A percentile compares a stretch with the other conserved stretches of the same genome.
phyloP scores from a whole-genome alignment of 306 rosid genomes.

The Gleditsia sinensis region DNA sequence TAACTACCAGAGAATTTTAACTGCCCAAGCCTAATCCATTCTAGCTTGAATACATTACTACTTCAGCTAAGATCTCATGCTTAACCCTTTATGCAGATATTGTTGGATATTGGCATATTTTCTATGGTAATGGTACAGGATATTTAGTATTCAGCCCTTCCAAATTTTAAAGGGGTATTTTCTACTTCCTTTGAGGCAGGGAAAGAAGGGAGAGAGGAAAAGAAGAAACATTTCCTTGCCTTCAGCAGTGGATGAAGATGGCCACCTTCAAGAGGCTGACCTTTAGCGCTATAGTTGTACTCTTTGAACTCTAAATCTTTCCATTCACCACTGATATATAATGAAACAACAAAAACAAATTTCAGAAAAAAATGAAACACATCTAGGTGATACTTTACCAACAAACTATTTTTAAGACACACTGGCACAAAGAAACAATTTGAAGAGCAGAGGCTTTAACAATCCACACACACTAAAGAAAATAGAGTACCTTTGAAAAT shows the following conservation, averaged over 20 bases:
- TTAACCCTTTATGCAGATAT: not conserved
- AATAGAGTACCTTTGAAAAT: slow-evolving; percentile 64
- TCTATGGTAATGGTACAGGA: not conserved
- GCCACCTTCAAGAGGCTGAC: slow-evolving; percentile 85
- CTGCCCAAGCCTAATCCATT: not conserved
- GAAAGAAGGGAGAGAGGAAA: slow-evolving; percentile 6
- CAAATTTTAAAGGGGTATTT: slow-evolving; percentile 4
- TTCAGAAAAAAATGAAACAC: slow-evolving; percentile 45
- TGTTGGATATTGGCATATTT: slow-evolving; percentile 3
- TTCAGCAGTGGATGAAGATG: slow-evolving; percentile 91
- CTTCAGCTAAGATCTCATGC: no score
- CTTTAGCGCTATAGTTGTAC: slow-evolving; percentile 83
- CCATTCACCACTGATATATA: slow-evolving; percentile 76
- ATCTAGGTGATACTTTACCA: not conserved
- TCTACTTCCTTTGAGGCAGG: not conserved
- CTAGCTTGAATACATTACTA: not conserved
- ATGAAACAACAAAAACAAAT: slow-evolving; percentile 7
- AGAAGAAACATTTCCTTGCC: slow-evolving; percentile 52
- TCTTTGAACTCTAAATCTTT: slow-evolving; percentile 80
- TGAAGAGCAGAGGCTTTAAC: no score
- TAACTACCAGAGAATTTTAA: not conserved
- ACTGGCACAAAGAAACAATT: no score
- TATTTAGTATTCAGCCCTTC: not conserved
- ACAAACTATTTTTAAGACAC: no score
- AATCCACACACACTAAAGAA: not conserved